Evolutionary conservation across 208 protist species (phyloP).

Genomic region (Wallacemonas sp.): DNA sequence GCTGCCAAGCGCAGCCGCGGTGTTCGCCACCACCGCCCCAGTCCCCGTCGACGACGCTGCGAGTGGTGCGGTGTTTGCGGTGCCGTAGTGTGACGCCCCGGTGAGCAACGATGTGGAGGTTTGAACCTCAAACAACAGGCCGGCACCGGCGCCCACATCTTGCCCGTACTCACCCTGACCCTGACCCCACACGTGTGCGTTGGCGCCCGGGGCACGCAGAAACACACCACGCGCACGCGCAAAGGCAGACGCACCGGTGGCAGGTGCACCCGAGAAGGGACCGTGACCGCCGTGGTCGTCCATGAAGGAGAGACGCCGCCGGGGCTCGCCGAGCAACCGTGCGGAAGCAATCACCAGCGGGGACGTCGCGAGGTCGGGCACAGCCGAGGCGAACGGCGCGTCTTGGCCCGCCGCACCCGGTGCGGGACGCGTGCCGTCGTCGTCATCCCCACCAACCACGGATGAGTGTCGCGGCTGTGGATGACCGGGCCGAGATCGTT

Average conservation of each 20-base stretch:
- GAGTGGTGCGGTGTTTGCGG: neutral
- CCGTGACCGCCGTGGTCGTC: neutral
- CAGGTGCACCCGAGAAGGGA: too few relatives aligned
- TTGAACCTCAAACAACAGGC: slow-evolving; percentile 10
- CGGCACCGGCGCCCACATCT: neutral
- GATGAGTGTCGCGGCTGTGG: too few relatives aligned
- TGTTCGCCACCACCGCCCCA: neutral
- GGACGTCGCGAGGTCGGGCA: neutral
- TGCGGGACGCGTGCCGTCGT: neutral
- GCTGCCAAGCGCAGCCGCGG: too few relatives aligned
- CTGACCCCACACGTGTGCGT: slow-evolving; percentile 1
- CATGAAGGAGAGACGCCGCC: neutral
- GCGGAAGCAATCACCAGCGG: neutral
- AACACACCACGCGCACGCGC: slow-evolving; percentile 1
- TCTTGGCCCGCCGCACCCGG: neutral
- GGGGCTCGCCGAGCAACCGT: neutral
- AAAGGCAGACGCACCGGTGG: neutral
- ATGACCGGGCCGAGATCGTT: neutral
- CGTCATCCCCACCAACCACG: too few relatives aligned
- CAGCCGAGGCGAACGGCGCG: too few relatives aligned
- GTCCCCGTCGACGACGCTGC: neutral
- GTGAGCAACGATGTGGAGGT: too few relatives aligned
- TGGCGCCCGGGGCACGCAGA: neutral
- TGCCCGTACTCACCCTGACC: slow-evolving; percentile 1
- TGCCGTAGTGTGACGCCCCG: too few relatives aligned